Evolutionary conservation across 2,329 filamentous ascomycete species (phyloP).

Genomic region (Metarhizium album): DNA sequence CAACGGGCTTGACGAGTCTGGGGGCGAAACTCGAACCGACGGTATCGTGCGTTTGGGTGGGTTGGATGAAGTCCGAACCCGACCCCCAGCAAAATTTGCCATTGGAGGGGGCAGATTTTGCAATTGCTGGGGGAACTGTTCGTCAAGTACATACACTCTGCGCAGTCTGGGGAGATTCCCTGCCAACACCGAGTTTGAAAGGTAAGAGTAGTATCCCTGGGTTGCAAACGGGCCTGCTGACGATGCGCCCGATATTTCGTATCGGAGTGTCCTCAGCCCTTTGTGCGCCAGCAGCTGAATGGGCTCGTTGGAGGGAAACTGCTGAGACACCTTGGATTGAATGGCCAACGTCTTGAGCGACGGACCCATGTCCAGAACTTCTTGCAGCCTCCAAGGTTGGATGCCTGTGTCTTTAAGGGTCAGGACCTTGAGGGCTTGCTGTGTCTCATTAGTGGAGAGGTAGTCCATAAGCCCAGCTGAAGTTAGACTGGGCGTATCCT

Average conservation of each 20-base stretch:
- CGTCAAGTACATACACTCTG: constrained; percentile 77
- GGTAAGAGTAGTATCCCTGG: constrained; percentile 69
- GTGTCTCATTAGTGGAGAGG: constrained; percentile 49
- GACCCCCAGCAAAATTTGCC: constrained; percentile 19
- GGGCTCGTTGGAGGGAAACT: constrained; percentile 36
- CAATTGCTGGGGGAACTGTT: constrained; percentile 70
- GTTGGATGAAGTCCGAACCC: constrained; percentile 23
- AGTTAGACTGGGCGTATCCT: constrained; percentile 61
- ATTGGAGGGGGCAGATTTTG: constrained; percentile 59
- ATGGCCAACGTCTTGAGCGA: constrained; percentile 47
- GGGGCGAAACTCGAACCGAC: constrained; percentile 9
- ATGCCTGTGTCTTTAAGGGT: constrained; percentile 65
- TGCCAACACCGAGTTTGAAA: constrained; percentile 70
- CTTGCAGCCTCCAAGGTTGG: constrained; percentile 47
- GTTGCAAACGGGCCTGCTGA: constrained; percentile 47
- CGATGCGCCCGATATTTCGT: constrained; percentile 61
- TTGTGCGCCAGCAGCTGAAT: constrained; percentile 55
- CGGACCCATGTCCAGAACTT: constrained; percentile 47
- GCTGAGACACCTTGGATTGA: constrained; percentile 36
- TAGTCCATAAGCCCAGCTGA: constrained; percentile 59
- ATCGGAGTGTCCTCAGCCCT: constrained; percentile 64
- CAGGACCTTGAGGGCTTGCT: constrained; percentile 53
- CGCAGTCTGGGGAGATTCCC: constrained; percentile 63
- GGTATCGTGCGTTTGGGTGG: constrained; percentile 13
- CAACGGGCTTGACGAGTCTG: constrained; percentile 15